These are phyloP conservation scores for Fusarium chuoi DNA, from an alignment of 2,329 filamentous ascomycete species.

Conservation along the genomic window DNA sequence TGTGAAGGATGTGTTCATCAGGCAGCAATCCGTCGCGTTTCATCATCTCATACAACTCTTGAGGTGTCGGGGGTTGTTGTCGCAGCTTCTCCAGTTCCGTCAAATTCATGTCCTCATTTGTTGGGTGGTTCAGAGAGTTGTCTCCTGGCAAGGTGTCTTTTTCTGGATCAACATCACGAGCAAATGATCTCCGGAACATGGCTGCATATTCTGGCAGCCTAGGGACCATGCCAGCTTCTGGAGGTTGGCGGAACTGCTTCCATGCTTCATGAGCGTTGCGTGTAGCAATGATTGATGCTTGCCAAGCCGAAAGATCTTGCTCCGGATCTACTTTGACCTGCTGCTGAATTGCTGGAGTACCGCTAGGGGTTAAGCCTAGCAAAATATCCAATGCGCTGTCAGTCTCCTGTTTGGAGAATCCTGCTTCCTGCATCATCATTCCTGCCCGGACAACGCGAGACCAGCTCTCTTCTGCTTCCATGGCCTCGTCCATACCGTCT, in stretches of 20 bases:
- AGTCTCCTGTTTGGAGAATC: slow-evolving; percentile 58
- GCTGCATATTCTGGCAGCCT: slow-evolving; percentile 62
- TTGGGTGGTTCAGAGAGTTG: slow-evolving; percentile 59
- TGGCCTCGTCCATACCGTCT: slow-evolving; percentile 68
- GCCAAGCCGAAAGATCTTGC: slow-evolving; percentile 56
- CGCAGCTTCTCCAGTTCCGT: slow-evolving; percentile 73
- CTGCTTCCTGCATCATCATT: slow-evolving; percentile 65
- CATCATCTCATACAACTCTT: slow-evolving; percentile 71
- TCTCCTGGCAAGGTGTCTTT: slow-evolving; percentile 66
- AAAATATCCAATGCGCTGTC: slow-evolving; percentile 63
- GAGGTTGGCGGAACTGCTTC: slow-evolving; percentile 58
- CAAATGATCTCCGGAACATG: slow-evolving; percentile 68
- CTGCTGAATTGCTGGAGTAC: slow-evolving; percentile 67
- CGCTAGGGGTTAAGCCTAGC: slow-evolving; percentile 62
- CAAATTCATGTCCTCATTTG: slow-evolving; percentile 57
- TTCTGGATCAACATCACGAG: slow-evolving; percentile 43
- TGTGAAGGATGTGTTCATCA: slow-evolving; percentile 60
- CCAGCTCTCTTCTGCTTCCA: slow-evolving; percentile 61
- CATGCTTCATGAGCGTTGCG: slow-evolving; percentile 71
- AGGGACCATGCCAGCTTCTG: slow-evolving; percentile 48
- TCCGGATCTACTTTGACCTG: slow-evolving; percentile 33
- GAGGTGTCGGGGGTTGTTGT: slow-evolving; percentile 67
- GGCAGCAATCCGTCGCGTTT: slow-evolving; percentile 59
- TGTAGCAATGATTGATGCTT: slow-evolving; percentile 66
- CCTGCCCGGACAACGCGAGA: slow-evolving; percentile 65